phyloP scores from a whole-genome alignment of 2,329 filamentous ascomycete species.

The Sporothrix brunneoviolacea region DNA sequence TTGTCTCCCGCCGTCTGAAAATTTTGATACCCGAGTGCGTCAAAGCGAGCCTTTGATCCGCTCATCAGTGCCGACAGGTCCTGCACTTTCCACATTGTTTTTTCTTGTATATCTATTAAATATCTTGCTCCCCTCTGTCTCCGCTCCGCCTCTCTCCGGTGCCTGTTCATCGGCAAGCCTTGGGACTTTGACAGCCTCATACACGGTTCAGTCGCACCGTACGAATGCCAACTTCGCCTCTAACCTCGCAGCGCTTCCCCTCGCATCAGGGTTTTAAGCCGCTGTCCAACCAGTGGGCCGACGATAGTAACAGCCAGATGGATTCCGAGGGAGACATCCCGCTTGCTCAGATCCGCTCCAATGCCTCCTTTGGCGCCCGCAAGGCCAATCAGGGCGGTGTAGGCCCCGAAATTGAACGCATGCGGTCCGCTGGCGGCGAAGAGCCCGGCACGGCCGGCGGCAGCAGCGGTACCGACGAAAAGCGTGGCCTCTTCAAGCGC shows the following conservation, averaged over 20 bases:
- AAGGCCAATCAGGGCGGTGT: constrained; percentile 30
- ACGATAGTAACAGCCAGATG: constrained; percentile 16
- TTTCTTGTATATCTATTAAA: too few species aligned
- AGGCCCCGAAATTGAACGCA: constrained; percentile 10
- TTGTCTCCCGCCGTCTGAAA: not conserved
- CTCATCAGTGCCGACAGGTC: not conserved
- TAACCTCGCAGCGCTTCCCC: constrained; percentile 20
- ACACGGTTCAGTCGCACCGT: not conserved
- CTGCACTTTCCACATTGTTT: not conserved
- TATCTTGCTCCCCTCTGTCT: not conserved
- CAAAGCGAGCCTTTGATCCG: constrained; percentile 12
- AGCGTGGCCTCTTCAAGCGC: constrained; percentile 36
- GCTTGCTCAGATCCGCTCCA: constrained; percentile 48
- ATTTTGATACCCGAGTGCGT: not conserved
- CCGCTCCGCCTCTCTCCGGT: not conserved
- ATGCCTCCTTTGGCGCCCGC: constrained; percentile 44
- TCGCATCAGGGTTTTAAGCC: constrained; percentile 21
- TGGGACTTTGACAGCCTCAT: constrained; percentile 12
- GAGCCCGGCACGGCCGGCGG: constrained; percentile 24
- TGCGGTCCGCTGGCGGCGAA: constrained; percentile 16
- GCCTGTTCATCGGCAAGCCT: not conserved
- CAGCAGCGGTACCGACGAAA: constrained; percentile 36
- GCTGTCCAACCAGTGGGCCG: constrained; percentile 11
- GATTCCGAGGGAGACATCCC: constrained; percentile 42
- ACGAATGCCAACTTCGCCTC: constrained; percentile 13